These are phyloP conservation scores for Amanita thiersii DNA, from an alignment of 768 basidiomycete species.

Conservation along the genomic window DNA sequence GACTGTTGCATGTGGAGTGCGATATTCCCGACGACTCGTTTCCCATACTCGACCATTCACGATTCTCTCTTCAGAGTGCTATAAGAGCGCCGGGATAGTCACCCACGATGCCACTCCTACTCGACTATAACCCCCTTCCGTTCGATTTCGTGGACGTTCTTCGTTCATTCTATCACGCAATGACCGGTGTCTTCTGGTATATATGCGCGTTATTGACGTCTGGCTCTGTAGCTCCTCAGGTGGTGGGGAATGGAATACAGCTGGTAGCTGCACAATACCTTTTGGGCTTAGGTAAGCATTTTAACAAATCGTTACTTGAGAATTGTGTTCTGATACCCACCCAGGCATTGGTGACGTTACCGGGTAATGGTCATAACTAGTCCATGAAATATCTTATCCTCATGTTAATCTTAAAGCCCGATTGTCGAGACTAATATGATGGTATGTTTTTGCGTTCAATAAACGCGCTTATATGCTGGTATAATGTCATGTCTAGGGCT, in stretches of 20 bases:
- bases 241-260: constrained; percentile 20
- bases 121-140: constrained; percentile 25
- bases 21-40: neutral
- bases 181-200: constrained; percentile 32
- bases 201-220: constrained; percentile 35
- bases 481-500: constrained; percentile 38
- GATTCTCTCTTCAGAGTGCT: neutral
- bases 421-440: constrained; percentile 83
- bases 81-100: constrained; percentile 3
- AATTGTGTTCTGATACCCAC: neutral
- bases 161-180: constrained; percentile 26
- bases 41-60: neutral
- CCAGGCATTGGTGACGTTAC: constrained; percentile 71
- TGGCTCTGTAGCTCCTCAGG: constrained; percentile 18
- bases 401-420: constrained; percentile 32
- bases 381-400: constrained; percentile 6
- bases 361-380: constrained; percentile 33
- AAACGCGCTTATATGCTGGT: neutral
- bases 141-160: constrained; percentile 29
- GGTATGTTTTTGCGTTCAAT: constrained; percentile 27
- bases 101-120: constrained; percentile 24
- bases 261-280: constrained; percentile 38
- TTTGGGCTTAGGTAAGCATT: constrained; percentile 46
- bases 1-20: neutral
- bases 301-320: constrained; percentile 2